These are phyloP conservation scores for Aspergillus tubingensis DNA, from an alignment of 2,329 filamentous ascomycete genomes.

Conservation along the genomic window DNA sequence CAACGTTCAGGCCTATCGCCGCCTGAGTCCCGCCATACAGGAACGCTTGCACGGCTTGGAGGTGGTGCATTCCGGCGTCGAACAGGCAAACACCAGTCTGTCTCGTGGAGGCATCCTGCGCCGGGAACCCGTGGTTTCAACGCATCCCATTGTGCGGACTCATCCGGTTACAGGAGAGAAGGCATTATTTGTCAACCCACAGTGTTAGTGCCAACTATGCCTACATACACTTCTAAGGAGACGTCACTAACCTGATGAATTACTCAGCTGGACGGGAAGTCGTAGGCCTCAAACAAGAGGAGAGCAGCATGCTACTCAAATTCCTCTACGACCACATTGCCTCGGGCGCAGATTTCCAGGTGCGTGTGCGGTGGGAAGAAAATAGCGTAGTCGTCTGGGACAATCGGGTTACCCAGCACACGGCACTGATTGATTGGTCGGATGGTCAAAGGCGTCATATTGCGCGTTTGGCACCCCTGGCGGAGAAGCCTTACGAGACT, in stretches of 20 bases:
- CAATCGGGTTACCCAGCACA: conserved; percentile 12
- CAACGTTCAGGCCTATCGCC: too few species aligned
- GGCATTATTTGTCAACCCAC: conserved; percentile 33
- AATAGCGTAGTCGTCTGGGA: conserved; percentile 14
- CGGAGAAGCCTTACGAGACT: too few species aligned
- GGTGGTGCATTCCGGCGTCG: conserved; percentile 32
- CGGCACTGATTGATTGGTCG: background rate
- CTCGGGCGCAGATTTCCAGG: conserved; percentile 6
- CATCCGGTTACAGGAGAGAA: conserved; percentile 38
- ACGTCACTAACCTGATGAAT: too few species aligned
- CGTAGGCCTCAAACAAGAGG: background rate
- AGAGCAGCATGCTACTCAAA: too few species aligned
- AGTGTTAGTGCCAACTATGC: too few species aligned
- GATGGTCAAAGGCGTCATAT: too few species aligned
- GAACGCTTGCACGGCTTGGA: conserved; percentile 7
- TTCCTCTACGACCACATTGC: too few species aligned
- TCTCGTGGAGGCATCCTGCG: conserved; percentile 26
- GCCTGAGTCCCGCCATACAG: too few species aligned
- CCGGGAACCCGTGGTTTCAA: conserved; percentile 20
- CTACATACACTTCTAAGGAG: too few species aligned
- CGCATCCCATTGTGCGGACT: conserved; percentile 35
- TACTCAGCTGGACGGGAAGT: conserved; percentile 19
- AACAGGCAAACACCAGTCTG: conserved; percentile 26
- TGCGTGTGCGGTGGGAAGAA: conserved; percentile 14
- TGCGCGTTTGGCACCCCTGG: too few species aligned